A percentile compares a stretch with the other conserved stretches of the same genome.
phyloP scores from a whole-genome alignment of 2,329 filamentous ascomycete genomes.

The Penicillium occitanis region DNA sequence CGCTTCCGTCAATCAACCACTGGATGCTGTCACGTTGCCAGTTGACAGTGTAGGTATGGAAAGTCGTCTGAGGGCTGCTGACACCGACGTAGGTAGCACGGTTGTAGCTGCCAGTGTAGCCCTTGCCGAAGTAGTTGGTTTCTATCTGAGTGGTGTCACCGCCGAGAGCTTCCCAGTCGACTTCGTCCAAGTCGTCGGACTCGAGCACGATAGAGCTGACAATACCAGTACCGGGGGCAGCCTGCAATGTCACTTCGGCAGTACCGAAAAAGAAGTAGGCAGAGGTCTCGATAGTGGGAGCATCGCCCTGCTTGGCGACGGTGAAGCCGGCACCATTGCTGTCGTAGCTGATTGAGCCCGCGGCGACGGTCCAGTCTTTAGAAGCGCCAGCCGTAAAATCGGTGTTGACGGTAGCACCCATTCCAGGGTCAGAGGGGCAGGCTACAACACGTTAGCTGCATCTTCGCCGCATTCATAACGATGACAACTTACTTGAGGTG shows the following conservation, averaged over 20 bases:
- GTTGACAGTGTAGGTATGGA: constrained; percentile 56
- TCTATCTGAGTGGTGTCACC: constrained; percentile 52
- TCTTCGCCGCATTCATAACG: not conserved
- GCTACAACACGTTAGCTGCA: constrained; percentile 31
- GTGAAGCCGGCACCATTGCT: constrained; percentile 80
- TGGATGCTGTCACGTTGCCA: constrained; percentile 65
- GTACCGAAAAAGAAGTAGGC: constrained; percentile 99
- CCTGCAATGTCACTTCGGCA: constrained; percentile 80
- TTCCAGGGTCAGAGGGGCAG: constrained; percentile 70
- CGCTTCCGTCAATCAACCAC: constrained; percentile 64
- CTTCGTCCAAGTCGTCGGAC: constrained; percentile 93
- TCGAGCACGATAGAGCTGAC: constrained; percentile 89
- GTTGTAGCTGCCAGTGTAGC: constrained; percentile 75
- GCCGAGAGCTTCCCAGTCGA: constrained; percentile 66
- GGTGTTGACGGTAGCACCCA: constrained; percentile 49
- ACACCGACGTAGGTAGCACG: constrained; percentile 75
- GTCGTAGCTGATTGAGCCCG: constrained; percentile 54
- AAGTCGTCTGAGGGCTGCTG: constrained; percentile 54
- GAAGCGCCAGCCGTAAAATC: constrained; percentile 52
- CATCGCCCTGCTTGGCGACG: constrained; percentile 72
- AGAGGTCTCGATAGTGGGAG: constrained; percentile 79
- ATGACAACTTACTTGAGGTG: constrained; percentile 30
- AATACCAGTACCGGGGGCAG: constrained; percentile 82
- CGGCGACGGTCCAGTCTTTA: constrained; percentile 71
- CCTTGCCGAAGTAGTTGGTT: constrained; percentile 97